A percentile compares a stretch with the other conserved stretches of the same genome.
Evolutionary conservation across 768 basidiomycete genomes (phyloP).

Genomic region (Udeniomyces megalosporus): DNA sequence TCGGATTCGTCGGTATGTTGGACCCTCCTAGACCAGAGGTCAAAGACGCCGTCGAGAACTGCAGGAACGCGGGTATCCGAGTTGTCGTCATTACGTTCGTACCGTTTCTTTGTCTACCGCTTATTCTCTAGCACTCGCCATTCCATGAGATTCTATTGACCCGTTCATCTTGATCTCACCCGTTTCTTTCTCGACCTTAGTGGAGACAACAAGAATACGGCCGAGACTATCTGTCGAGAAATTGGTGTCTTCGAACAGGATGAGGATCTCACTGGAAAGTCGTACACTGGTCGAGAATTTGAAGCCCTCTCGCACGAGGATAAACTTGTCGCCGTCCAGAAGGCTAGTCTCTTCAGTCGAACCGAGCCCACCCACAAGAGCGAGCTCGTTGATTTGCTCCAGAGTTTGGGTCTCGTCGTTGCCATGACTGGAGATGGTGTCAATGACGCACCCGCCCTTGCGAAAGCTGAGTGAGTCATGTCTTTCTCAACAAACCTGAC

Average conservation of each 20-base stretch:
- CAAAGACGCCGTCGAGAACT: conserved; percentile 66
- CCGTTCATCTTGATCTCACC: too few relatives aligned
- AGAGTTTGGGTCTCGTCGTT: conserved; percentile 78
- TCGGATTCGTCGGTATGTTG: conserved; percentile 91
- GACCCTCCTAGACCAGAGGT: conserved; percentile 96
- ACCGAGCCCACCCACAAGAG: conserved; percentile 93
- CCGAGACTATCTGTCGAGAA: conserved; percentile 89
- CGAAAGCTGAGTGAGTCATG: conserved; percentile 53
- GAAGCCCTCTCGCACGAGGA: conserved; percentile 64
- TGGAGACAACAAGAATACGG: conserved; percentile 43
- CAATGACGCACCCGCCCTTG: conserved; percentile 91
- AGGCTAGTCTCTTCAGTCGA: conserved; percentile 75
- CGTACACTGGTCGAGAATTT: conserved; percentile 83
- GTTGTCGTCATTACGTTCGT: conserved; percentile 74
- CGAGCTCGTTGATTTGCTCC: conserved; percentile 82
- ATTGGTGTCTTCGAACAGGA: conserved; percentile 79
- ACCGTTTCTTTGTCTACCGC: conserved; percentile 31
- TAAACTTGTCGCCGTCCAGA: conserved; percentile 70
- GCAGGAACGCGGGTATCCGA: conserved; percentile 79
- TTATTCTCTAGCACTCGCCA: too few relatives aligned
- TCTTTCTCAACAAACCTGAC: too few relatives aligned
- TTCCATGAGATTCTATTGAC: too few relatives aligned
- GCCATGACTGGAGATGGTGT: conserved; percentile 99
- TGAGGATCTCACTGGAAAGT: conserved; percentile 85
- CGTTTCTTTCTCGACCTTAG: too few relatives aligned